Evolutionary conservation across 2,329 filamentous ascomycete species (phyloP), one percentile per base, ranked within the genome.

Genomic region (Laburnicola sp.): DNA sequence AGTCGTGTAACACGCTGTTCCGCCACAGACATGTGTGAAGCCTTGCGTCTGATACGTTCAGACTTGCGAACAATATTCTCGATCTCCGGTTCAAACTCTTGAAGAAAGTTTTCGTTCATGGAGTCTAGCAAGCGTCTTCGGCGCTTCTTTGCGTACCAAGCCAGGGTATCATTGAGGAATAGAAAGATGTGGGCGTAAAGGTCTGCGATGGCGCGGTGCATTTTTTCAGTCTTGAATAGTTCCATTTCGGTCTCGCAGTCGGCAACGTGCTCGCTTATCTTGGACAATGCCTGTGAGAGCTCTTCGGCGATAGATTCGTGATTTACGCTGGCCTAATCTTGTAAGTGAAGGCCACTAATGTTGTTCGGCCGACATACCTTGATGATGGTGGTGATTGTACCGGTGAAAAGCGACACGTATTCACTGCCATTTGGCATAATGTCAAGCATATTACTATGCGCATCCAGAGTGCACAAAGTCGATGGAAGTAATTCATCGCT

Each of bases 151-250:
- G 46, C 46, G 43, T 62, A 62, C 61, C 60, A 65, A 6, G 53
- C 46, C 48, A 65, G 54, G 31, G 57, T 54, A 38, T 60, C 55
- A 23, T 51, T 43, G 6, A 63, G 45, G 34, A 64, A 65, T 8
- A 61, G 46, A 42, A 65, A 64, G 23, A 65, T 54, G 34, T 63
- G 58, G 2, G 56, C 57, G 45, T 65, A 65, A 5, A 65, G 44
- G 2, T 57, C 54, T 9, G 53, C 51, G 7, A 63, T 55, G 5
- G 45, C 36, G 6, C 48, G 36, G 32, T 50, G 52, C 36, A 64
- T 59, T n/a, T 35, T 36, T 41, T 56, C 46, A 0, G 63, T 63
- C 8, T 36, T 34, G 40, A 55, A 58, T 25, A 66, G 47, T 10
- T 32, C 10, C 23, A 53, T 25, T 38, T 63, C 60, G 9, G 47